Percentiles rank a stretch among this genome's conserved stretches.
Conservation (phyloP, 1,284 basidiomycete species). For the Cutaneotrichosporon dermatis region DNA sequence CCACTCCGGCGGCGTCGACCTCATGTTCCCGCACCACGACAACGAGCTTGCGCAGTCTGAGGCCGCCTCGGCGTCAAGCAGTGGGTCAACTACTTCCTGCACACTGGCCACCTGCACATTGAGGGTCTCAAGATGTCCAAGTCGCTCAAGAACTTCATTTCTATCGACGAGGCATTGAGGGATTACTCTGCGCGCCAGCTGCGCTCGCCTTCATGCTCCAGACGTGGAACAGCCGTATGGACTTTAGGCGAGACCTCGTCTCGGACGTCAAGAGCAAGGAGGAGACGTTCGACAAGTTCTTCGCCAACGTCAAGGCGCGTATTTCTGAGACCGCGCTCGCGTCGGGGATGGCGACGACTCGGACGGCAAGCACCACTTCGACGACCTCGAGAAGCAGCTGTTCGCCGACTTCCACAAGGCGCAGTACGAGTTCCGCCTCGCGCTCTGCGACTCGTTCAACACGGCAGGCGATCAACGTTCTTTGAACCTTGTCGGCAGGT, state of each 20-base stretch:
- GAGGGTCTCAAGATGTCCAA: slow-evolving; percentile 99
- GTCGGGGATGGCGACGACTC: slow-evolving; percentile 23
- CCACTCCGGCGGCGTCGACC: slow-evolving; percentile 93
- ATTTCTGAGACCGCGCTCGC: slow-evolving; percentile 48
- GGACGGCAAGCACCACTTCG: slow-evolving; percentile 53
- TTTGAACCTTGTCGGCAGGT: slow-evolving; percentile 83
- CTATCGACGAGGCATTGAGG: slow-evolving; percentile 86
- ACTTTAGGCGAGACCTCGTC: slow-evolving; percentile 84
- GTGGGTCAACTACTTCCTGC: slow-evolving; percentile 99
- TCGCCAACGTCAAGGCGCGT: slow-evolving; percentile 79
- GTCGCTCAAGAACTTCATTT: slow-evolving; percentile 98
- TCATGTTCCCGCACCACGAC: slow-evolving; percentile 98
- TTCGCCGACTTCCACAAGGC: slow-evolving; percentile 63
- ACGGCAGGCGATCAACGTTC: slow-evolving; percentile 70
- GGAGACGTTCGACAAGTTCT: slow-evolving; percentile 90
- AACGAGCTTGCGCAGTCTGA: slow-evolving; percentile 98
- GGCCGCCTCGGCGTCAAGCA: slow-evolving; percentile 87
- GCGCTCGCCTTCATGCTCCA: slow-evolving; percentile 89
- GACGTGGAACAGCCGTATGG: slow-evolving; percentile 86
- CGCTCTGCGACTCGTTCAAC: slow-evolving; percentile 96
- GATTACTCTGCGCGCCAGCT: slow-evolving; percentile 84
- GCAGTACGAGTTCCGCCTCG: slow-evolving; percentile 76
- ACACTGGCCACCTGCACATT: slow-evolving; percentile 97
- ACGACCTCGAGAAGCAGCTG: slow-evolving; percentile 62
- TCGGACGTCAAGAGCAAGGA: slow-evolving; percentile 86